Conservation (phyloP, 805 yeast genomes). For the Maudiozyma pseudohumilis region DNA sequence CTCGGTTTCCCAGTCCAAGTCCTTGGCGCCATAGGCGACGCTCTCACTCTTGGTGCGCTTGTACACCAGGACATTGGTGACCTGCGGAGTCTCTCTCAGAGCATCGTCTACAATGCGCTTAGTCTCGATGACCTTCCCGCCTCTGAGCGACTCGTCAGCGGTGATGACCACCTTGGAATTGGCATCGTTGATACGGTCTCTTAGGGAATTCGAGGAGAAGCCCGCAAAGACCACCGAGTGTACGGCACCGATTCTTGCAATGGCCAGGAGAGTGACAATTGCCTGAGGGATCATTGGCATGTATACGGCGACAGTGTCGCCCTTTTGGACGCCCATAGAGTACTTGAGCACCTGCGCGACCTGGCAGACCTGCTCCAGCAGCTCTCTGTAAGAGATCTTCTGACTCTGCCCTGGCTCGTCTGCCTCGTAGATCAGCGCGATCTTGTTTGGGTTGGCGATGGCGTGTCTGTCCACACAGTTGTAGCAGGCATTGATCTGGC, state of each 20-base stretch:
- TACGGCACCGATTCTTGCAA: slow-evolving; percentile 70
- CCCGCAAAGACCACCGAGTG: slow-evolving; percentile 86
- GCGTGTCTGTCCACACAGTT: slow-evolving; percentile 83
- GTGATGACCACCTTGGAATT: slow-evolving; percentile 64
- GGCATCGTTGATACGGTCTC: slow-evolving; percentile 66
- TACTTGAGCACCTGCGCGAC: slow-evolving; percentile 58
- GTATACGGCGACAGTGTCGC: slow-evolving; percentile 80
- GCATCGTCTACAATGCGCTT: slow-evolving; percentile 81
- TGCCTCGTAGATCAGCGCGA: slow-evolving; percentile 72
- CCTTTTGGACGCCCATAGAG: slow-evolving; percentile 59
- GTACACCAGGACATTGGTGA: slow-evolving; percentile 59
- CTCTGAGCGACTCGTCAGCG: slow-evolving; percentile 74
- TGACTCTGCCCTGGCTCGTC: slow-evolving; percentile 55
- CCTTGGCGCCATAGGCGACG: slow-evolving; percentile 43
- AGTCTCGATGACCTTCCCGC: slow-evolving; percentile 71
- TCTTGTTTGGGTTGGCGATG: slow-evolving; percentile 53
- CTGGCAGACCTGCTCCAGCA: slow-evolving; percentile 58
- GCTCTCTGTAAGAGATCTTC: slow-evolving; percentile 57
- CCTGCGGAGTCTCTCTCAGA: slow-evolving; percentile 52
- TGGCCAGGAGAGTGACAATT: slow-evolving; percentile 63
- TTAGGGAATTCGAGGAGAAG: slow-evolving; percentile 60
- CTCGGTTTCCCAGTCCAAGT: slow-evolving; percentile 72
- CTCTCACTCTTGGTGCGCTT: slow-evolving; percentile 56
- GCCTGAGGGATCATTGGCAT: slow-evolving; percentile 85
- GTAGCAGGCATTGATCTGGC: slow-evolving; percentile 70